These are phyloP conservation scores for Aegilops longissima DNA, from an alignment of 176 grass and related monocot species.

Conservation along the genomic window DNA sequence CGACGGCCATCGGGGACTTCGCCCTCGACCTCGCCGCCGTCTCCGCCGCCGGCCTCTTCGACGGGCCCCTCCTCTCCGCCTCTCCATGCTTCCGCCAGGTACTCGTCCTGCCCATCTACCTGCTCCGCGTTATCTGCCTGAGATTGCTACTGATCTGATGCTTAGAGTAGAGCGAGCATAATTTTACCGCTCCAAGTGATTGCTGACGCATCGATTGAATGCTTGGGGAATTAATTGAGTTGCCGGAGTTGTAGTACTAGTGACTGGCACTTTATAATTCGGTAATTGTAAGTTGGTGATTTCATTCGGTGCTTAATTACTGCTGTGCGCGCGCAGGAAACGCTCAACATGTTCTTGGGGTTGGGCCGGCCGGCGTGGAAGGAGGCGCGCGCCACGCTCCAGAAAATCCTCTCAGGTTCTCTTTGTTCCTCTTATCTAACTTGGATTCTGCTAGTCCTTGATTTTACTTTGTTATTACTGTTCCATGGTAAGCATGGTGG, in stretches of 20 bases:
- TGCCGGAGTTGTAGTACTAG: not conserved
- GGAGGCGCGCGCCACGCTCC: conserved; percentile 84
- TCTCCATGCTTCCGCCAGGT: conserved; percentile 84
- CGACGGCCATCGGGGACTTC: conserved; percentile 76
- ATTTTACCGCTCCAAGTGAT: not conserved
- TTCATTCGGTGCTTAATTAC: not conserved
- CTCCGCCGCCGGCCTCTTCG: conserved; percentile 77
- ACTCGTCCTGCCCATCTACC: not conserved
- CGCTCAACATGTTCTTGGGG: conserved; percentile 88
- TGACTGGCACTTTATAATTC: not conserved
- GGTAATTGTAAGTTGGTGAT: too few species aligned
- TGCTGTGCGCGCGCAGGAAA: conserved; percentile 53
- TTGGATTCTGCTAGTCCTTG: not conserved
- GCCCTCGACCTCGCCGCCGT: conserved; percentile 89
- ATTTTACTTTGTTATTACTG: not conserved
- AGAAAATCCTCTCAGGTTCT: conserved; percentile 81
- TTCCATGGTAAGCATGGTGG: not conserved
- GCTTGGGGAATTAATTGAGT: not conserved
- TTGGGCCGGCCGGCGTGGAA: conserved; percentile 89
- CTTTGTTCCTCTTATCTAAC: not conserved
- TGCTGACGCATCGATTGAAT: not conserved
- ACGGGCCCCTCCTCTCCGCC: conserved; percentile 64
- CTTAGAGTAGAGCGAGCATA: not conserved
- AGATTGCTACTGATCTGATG: not conserved
- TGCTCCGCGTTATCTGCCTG: not conserved